These are phyloP conservation scores for Blastobotrys serpentis DNA, from an alignment of 1,139 yeast species.

Conservation along the genomic window DNA sequence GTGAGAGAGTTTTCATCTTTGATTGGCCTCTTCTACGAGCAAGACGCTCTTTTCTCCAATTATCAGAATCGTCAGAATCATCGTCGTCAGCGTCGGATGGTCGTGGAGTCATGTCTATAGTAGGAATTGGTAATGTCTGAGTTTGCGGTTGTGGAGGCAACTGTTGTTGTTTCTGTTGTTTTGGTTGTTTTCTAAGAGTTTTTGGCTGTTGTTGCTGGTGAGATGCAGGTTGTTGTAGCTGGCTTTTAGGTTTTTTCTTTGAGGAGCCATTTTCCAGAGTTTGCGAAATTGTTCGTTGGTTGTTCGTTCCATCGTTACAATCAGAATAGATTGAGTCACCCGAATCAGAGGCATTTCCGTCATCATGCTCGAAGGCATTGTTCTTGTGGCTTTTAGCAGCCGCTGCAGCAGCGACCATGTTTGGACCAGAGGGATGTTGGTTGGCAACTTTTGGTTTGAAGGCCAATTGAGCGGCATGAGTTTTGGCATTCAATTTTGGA, in stretches of 20 bases:
- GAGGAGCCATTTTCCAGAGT: constrained; percentile 3
- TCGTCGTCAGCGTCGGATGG: constrained; percentile 7
- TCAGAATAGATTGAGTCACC: constrained; percentile 33
- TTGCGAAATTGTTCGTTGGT: background rate
- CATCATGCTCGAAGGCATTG: constrained; percentile 4
- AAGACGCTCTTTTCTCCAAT: background rate
- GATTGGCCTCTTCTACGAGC: constrained; percentile 1
- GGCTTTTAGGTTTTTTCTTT: constrained; percentile 2
- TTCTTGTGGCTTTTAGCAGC: constrained; percentile 20
- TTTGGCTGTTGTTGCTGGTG: constrained; percentile 4
- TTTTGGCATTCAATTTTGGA: constrained; percentile 7
- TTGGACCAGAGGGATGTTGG: background rate
- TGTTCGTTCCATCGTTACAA: background rate
- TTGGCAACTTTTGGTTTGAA: background rate
- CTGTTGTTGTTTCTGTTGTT: background rate
- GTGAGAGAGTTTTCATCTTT: background rate
- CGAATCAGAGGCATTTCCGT: constrained; percentile 26
- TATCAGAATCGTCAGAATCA: constrained; percentile 8
- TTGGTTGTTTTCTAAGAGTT: constrained; percentile 7
- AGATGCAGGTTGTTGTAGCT: constrained; percentile 3
- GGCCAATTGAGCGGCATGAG: constrained; percentile 10
- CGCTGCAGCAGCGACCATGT: constrained; percentile 26
- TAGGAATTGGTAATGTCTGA: background rate
- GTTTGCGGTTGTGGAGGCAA: background rate
- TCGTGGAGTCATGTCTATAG: constrained; percentile 2